Evolutionary conservation across 2,329 filamentous ascomycete genomes (phyloP).

Genomic region (Cercospora sp.): DNA sequence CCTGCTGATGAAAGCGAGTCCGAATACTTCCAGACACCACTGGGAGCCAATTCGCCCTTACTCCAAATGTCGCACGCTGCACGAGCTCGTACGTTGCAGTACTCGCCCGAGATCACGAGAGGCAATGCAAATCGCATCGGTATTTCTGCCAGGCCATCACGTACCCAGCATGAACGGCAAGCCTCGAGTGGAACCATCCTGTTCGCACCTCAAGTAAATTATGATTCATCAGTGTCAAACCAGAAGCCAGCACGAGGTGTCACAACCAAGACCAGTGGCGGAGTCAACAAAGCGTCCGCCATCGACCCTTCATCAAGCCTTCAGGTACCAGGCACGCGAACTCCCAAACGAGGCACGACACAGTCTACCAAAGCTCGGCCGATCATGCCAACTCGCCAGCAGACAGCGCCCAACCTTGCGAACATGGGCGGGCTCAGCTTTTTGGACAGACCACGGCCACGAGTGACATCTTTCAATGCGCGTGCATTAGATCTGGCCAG

Average conservation of each 20-base stretch:
- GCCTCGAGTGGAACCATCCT: slow-evolving; percentile 81
- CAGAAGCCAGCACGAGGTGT: slow-evolving; percentile 25
- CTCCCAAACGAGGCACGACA: slow-evolving; percentile 41
- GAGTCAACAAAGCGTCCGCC: slow-evolving; percentile 40
- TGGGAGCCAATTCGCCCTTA: slow-evolving; percentile 28
- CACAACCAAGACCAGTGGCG: slow-evolving; percentile 33
- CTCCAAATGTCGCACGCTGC: slow-evolving; percentile 33
- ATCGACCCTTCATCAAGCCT: slow-evolving; percentile 29
- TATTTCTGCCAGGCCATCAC: slow-evolving; percentile 31
- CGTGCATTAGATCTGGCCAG: slow-evolving; percentile 67
- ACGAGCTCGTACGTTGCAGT: slow-evolving; percentile 27
- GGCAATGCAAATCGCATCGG: slow-evolving; percentile 28
- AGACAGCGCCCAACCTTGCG: slow-evolving; percentile 31
- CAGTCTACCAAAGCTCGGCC: slow-evolving; percentile 55
- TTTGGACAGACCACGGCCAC: slow-evolving; percentile 37
- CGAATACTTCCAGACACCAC: slow-evolving; percentile 49
- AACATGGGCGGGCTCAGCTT: slow-evolving; percentile 28
- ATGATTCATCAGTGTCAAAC: slow-evolving; percentile 42
- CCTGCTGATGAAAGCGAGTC: slow-evolving; percentile 39
- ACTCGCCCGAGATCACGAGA: slow-evolving; percentile 30
- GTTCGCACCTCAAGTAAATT: slow-evolving; percentile 63
- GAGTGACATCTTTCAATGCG: slow-evolving; percentile 65
- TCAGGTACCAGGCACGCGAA: slow-evolving; percentile 27
- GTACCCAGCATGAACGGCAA: slow-evolving; percentile 65
- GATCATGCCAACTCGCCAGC: slow-evolving; percentile 51